These are phyloP conservation scores for Aspergillus fructus DNA, from an alignment of 2,329 filamentous ascomycete genomes.

Conservation along the genomic window DNA sequence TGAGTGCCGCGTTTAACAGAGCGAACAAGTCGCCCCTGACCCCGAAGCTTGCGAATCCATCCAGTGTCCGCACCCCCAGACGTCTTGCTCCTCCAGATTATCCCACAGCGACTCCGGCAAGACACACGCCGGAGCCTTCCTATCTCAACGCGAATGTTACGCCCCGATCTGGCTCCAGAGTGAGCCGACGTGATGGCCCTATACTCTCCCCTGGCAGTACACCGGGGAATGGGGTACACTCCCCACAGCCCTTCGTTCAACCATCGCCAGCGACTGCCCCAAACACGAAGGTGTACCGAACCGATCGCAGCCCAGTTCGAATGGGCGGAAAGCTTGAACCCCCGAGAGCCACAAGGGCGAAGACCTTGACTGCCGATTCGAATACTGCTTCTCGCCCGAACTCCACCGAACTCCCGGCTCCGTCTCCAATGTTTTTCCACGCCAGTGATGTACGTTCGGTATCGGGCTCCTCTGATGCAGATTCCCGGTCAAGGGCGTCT, in stretches of 20 bases:
- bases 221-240: constrained; percentile 22
- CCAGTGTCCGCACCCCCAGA: constrained; percentile 29
- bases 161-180: constrained; percentile 73
- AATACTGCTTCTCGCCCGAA: constrained; percentile 32
- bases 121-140: constrained; percentile 52
- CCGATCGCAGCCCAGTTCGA: constrained; percentile 37
- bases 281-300: constrained; percentile 24
- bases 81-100: constrained; percentile 35
- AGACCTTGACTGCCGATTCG: constrained; percentile 38
- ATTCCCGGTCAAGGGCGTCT: constrained; percentile 26
- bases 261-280: constrained; percentile 25
- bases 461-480: constrained; percentile 40
- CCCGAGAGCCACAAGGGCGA: constrained; percentile 34
- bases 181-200: constrained; percentile 67
- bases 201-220: constrained; percentile 64
- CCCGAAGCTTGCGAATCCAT: constrained; percentile 55
- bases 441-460: constrained; percentile 70
- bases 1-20: constrained; percentile 62
- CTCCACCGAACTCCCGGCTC: constrained; percentile 35
- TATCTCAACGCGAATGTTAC: constrained; percentile 70
- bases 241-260: constrained; percentile 31
- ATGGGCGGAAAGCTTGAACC: constrained; percentile 29
- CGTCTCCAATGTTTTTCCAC: constrained; percentile 79
- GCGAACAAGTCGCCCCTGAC: constrained; percentile 57
- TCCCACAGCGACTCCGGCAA: constrained; percentile 33